Conservation (phyloP, 2,329 filamentous ascomycete genomes). For the Ilyonectria mors-panacis region DNA sequence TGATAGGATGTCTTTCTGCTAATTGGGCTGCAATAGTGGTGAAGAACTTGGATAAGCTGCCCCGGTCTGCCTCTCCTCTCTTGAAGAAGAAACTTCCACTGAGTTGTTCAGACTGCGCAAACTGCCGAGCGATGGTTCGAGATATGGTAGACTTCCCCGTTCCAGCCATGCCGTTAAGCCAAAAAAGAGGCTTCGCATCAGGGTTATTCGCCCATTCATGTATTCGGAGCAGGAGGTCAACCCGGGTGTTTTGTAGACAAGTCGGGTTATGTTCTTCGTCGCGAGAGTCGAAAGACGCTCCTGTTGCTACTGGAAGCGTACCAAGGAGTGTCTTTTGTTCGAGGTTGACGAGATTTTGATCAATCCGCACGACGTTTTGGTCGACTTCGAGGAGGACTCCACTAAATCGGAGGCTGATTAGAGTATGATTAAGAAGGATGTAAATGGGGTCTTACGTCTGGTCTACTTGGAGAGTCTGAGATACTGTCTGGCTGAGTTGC, state of each 20-base stretch:
- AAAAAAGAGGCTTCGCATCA: not conserved
- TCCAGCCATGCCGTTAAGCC: slow-evolving; percentile 3
- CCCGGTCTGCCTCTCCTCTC: slow-evolving; percentile 56
- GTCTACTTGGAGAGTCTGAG: not conserved
- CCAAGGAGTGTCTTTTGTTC: not conserved
- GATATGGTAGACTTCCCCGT: slow-evolving; percentile 14
- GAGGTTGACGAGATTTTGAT: not conserved
- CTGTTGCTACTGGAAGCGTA: not conserved
- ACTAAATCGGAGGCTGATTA: not conserved
- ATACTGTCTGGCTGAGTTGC: not conserved
- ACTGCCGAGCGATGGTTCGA: slow-evolving; percentile 56
- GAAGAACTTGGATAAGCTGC: slow-evolving; percentile 55
- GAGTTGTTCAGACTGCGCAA: not conserved
- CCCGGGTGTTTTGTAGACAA: not conserved
- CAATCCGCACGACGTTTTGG: not conserved
- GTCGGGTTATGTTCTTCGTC: not conserved
- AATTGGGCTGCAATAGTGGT: slow-evolving; percentile 58
- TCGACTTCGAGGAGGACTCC: not conserved
- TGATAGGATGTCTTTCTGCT: slow-evolving; percentile 42
- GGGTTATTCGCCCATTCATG: not conserved
- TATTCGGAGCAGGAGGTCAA: not conserved
- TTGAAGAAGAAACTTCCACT: slow-evolving; percentile 46
- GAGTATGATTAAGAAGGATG: not conserved
- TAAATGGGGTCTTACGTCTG: not conserved
- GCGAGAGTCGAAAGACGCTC: not conserved